These are phyloP conservation scores for Metroxylon sagu DNA, from an alignment of 176 grass and related monocot species.

Conservation along the genomic window DNA sequence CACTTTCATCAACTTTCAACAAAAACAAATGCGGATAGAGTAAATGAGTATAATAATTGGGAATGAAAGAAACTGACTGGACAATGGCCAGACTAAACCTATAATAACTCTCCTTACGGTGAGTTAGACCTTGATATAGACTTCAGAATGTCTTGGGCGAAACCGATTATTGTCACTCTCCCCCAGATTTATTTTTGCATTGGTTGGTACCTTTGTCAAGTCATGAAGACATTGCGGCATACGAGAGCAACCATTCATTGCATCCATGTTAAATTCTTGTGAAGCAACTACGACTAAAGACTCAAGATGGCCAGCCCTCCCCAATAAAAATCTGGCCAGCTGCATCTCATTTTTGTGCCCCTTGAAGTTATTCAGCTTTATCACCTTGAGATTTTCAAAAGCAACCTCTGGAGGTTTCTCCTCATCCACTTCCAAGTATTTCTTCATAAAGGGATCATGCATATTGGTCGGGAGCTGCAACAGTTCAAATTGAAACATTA, in stretches of 20 bases:
- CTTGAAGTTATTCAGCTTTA: constrained; percentile 84
- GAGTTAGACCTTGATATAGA: constrained; percentile 69
- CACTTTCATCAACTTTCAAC: background rate
- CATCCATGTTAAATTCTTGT: constrained; percentile 42
- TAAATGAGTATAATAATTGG: constrained; percentile 2
- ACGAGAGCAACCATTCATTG: constrained; percentile 15
- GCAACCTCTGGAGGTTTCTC: constrained; percentile 58
- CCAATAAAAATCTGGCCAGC: constrained; percentile 62
- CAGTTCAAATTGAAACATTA: too few relatives aligned
- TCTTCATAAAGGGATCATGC: constrained; percentile 51
- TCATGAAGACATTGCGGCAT: constrained; percentile 22
- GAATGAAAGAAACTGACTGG: constrained; percentile 1
- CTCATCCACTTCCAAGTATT: constrained; percentile 54
- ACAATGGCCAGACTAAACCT: constrained; percentile 7
- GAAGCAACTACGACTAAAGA: constrained; percentile 47
- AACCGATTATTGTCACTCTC: constrained; percentile 34
- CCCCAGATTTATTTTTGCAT: constrained; percentile 38
- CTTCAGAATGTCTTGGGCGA: constrained; percentile 60
- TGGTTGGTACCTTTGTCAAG: constrained; percentile 45
- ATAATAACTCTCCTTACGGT: constrained; percentile 6
- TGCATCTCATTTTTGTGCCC: constrained; percentile 65
- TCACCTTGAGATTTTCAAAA: constrained; percentile 56
- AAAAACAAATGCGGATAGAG: background rate
- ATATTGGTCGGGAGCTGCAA: constrained; percentile 58
- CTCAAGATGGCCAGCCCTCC: constrained; percentile 36